A percentile compares a stretch with the other conserved stretches of the same genome.
Conservation (phyloP, 2,329 filamentous ascomycete genomes). For the Pseudogymnoascus sp. region DNA sequence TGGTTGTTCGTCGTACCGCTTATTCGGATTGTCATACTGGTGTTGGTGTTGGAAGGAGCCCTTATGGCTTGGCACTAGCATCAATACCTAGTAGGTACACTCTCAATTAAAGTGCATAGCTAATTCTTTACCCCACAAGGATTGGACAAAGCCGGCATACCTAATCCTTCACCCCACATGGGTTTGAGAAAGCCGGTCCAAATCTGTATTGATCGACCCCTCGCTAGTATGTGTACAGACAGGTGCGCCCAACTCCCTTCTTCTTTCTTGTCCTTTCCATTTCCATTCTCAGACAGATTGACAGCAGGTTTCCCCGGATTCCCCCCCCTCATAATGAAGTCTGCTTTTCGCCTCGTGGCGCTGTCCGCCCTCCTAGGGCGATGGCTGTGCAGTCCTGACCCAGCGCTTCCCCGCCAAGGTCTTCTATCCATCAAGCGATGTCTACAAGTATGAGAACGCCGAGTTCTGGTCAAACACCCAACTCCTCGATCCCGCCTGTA, state of each 20-base stretch:
- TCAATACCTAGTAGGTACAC: not conserved
- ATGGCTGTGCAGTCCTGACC: constrained; percentile 5
- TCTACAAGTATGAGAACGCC: constrained; percentile 9
- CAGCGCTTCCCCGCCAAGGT: constrained; percentile 9
- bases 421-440: not conserved
- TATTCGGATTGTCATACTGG: not conserved
- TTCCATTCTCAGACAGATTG: not conserved
- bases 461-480: constrained; percentile 12
- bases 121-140: not conserved
- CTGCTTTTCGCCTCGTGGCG: not conserved
- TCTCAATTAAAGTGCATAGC: not conserved
- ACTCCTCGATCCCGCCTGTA: constrained; percentile 7
- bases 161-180: not conserved
- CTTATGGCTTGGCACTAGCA: too few species aligned
- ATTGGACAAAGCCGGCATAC: not conserved
- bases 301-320: not conserved
- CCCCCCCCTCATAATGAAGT: not conserved
- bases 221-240: not conserved
- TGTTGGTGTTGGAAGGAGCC: not conserved
- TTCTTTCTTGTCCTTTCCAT: not conserved
- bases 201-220: not conserved
- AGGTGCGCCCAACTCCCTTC: not conserved
- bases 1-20: not conserved
- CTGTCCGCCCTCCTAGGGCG: not conserved
- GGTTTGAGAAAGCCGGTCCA: not conserved